Evolutionary conservation across 805 yeast species (phyloP), one percentile per base, ranked within the genome.

Genomic region (Zygosaccharomyces bailii): DNA sequence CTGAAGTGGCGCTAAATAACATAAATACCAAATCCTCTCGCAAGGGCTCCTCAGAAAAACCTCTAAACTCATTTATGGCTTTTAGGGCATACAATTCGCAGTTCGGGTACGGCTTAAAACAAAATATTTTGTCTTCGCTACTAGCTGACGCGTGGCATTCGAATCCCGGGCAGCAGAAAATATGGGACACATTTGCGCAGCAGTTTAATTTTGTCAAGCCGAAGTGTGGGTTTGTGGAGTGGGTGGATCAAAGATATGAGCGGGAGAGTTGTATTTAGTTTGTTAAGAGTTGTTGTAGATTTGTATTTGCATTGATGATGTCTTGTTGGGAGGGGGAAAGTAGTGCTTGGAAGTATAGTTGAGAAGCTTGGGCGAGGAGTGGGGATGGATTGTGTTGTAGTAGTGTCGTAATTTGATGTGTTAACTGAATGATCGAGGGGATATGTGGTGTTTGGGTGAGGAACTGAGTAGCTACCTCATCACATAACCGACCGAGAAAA

Each of bases 201-300:
- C 56, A 55, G 49, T 55, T 52, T 52, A 56, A 56, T 52, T 52
- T 52, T 52, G 54, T 52, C 54, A 52, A 52, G 54, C 56, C 54
- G 51, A 46, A 50, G 52, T 43, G 52, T 48, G 49, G 59, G 50
- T 31, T 30, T 32, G 42, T 17, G 29, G 33, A 38, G 35, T 39
- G 25, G 50, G 50, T 47, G 50, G 50, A 47, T 47, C 50, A 47
- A 47, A 47, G 50, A 47, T 47, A 47, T 47, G 50, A 47, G 50
- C 50, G 50, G 50, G 50, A 42, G 39, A 36, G 39, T 36, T 36
- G 39, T 36, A 36, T 36, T 36, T 36, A 48, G 50, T 47, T 47
- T 42, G 43, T 44, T 44, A 44, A 39, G 42, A 44, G 48, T 39
- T 44, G 42, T 44, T 44, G 48, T 44, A 42, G 45, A 45, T 46